Evolutionary conservation across 257 asterid genomes (phyloP).

Genomic region (Solanum sejunctum): DNA sequence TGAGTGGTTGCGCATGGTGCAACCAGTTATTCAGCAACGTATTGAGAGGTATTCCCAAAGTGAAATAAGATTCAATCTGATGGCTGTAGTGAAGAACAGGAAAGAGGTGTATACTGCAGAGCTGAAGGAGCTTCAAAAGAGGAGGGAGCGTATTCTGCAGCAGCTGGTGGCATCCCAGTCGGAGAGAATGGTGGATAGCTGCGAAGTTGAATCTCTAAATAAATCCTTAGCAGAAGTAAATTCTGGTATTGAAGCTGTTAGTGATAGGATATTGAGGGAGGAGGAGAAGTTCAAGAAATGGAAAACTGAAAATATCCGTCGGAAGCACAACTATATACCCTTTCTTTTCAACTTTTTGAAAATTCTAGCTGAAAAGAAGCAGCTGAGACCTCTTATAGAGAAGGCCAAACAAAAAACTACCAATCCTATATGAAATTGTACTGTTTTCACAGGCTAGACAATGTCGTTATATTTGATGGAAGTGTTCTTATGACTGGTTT

Average conservation of each 20-base stretch:
- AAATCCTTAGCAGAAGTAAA: constrained; percentile 54
- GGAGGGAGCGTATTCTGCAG: constrained; percentile 65
- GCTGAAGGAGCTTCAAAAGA: constrained; percentile 88
- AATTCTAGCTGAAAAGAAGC: constrained; percentile 99
- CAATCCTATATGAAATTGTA: constrained; percentile 30
- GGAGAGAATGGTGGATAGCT: constrained; percentile 61
- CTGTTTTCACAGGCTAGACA: background rate
- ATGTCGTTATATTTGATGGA: background rate
- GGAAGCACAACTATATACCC: constrained; percentile 91
- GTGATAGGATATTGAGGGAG: constrained; percentile 88
- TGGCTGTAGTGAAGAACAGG: constrained; percentile 86
- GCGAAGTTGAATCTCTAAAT: constrained; percentile 53
- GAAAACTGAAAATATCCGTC: constrained; percentile 75
- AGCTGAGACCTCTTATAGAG: constrained; percentile 93
- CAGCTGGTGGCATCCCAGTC: constrained; percentile 65
- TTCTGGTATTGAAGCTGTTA: constrained; percentile 70
- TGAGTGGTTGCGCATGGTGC: constrained; percentile 75
- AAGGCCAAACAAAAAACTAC: constrained; percentile 85
- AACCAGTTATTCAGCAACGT: constrained; percentile 87
- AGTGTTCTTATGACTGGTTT: background rate
- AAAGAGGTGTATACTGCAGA: constrained; percentile 74
- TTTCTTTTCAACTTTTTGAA: constrained; percentile 91
- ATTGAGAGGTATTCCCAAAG: constrained; percentile 76
- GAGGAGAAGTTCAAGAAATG: constrained; percentile 98
- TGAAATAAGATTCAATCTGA: constrained; percentile 82